Evolutionary conservation across 2,329 filamentous ascomycete genomes (phyloP), one percentile per base, ranked within the genome.

Genomic region (Ceratocystis colombiana): DNA sequence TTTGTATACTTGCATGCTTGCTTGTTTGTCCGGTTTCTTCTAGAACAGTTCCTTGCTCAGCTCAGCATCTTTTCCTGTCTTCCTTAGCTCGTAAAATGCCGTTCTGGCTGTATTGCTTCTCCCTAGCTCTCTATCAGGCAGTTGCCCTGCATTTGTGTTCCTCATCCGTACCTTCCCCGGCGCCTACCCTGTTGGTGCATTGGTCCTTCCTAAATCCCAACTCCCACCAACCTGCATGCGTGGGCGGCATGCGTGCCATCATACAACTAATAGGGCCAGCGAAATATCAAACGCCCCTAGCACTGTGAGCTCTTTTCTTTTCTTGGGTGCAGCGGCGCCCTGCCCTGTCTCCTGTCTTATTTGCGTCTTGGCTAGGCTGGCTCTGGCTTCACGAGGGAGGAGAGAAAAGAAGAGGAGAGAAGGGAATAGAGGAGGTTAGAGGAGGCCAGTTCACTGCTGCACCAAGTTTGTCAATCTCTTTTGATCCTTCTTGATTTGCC

Each of bases 121-220:
- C 50, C 50, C 50, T 28, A 25, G 25, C 50, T 55, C 50, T 25
- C 22, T 5, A 55, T 55, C 25, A 28, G 50, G 50, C 8, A 55
- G 25, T 28, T 55, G 50, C 50, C 50, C 20, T 55, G 50, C 1
- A 55, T 15, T 12, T 28, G 12, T 55, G 25, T 55, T 55, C 50
- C 12, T 28, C 20, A 25, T 55, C 50, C 50, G 50, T 55, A 55
- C 22, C 50, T 55, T 55, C 50, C 50, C 50, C 50, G 50, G 50
- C 22, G 50, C 50, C 50, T 55, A 6, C 50, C 50, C 22, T 25
- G 50, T 55, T 25, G 50, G 20, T 17, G 50, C 50, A 55, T 12
- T 55, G 50, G 50, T 28, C 8, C 50, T 28, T 25, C 10, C 37
- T 41, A 41, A 41, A 41, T 41, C 37, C 37, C 37, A 41, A 41